phyloP scores from a whole-genome alignment of 306 rosid species.

The Mimosa bimucronata region DNA sequence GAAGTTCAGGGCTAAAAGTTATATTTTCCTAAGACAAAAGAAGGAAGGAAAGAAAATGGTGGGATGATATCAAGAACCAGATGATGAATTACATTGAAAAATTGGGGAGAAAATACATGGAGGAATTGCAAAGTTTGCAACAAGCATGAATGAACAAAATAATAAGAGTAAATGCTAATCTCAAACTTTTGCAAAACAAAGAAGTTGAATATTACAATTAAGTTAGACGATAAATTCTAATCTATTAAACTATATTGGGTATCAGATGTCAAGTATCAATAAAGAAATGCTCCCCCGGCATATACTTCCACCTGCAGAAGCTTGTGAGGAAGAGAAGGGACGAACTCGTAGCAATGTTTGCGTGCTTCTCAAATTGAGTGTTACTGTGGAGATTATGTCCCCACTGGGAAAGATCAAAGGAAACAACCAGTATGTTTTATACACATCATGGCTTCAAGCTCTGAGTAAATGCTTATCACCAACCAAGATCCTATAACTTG shows the following conservation, averaged over 20 bases:
- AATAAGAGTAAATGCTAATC: conserved; percentile 15
- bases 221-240: conserved; percentile 35
- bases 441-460: conserved; percentile 47
- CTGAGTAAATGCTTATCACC: conserved; percentile 79
- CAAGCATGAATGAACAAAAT: conserved; percentile 19
- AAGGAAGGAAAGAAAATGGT: background rate
- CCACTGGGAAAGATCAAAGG: conserved; percentile 17
- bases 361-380: conserved; percentile 30
- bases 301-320: conserved; percentile 9
- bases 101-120: background rate
- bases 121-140: conserved; percentile 5
- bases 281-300: conserved; percentile 22
- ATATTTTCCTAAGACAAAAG: background rate
- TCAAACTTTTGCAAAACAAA: conserved; percentile 36
- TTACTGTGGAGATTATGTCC: conserved; percentile 14
- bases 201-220: conserved; percentile 41
- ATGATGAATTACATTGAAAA: background rate
- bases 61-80: background rate
- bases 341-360: conserved; percentile 33
- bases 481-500: conserved; percentile 76
- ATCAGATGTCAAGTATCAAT: conserved; percentile 31
- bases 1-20: background rate
- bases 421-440: conserved; percentile 23
- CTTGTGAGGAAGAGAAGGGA: conserved; percentile 30
- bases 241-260: conserved; percentile 19